Base-by-base conservation (phyloP, 2,329 filamentous ascomycete species). In the Ophiocordyceps australis region DNA sequence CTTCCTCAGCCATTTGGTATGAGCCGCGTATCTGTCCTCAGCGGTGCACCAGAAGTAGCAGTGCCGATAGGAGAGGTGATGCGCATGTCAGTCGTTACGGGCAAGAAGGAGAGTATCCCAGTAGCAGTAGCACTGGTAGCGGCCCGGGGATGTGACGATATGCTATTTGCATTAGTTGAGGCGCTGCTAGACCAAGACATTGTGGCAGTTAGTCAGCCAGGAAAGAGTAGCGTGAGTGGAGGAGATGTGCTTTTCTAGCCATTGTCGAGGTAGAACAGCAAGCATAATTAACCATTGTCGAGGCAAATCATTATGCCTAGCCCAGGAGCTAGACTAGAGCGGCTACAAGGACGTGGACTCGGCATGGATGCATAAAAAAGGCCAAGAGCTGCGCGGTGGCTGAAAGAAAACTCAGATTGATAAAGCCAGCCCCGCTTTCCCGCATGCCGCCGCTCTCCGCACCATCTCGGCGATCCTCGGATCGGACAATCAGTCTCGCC, bases 121-220 rank as follows among this genome's bases (percentile, higher is more conserved):
- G 67, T 74, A 0, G 59, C 62, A 1, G 56, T 72, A 1, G 54
- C 67, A 32, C 47, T 74, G 13, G 46, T 74, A 45, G 67, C 56
- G 0, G 61, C 65, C 1, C 62, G 58, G 33, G 67, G 68, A 0
- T 75, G 70, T 32, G 70, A 74, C 43, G 62, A 63, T 0, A 52
- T 73, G 48, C 36, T 74, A 15, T 62, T 62, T 22, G 55, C 52
- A 22, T 40, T 74, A 25, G 60, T 66, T 3, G 46, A 56, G 25
- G 60, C 65, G 22, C 32, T 74, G 29, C 51, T 59, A 2, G 44
- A 44, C 15, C 55, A 49, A 11, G 65, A 64, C 0, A 49, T 69
- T 4, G 13, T 70, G 22, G 49, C 47, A 24, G 35, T 52, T 4
- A 60, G 56, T 3, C 41, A 49, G 38, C 43, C 54, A 3, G 64